Conservation (phyloP, 257 asterid species). For the Prunella vulgaris region DNA sequence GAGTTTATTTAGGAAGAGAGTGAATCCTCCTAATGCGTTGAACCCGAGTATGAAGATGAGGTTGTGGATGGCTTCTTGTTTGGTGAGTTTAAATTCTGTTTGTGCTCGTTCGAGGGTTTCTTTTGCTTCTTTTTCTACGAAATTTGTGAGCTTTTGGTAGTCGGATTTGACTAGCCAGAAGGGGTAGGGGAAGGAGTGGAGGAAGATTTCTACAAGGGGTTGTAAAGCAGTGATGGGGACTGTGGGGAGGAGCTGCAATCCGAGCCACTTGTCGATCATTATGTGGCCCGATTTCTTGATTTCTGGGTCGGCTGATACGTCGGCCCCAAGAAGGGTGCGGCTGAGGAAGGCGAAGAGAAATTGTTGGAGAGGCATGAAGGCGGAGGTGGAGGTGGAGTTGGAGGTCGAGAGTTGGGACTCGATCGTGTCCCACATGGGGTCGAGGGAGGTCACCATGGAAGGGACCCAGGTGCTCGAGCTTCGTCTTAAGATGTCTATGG, state of each 20-base stretch:
- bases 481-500: constrained; percentile 53
- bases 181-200: constrained; percentile 82
- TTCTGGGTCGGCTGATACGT: constrained; percentile 47
- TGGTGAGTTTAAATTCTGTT: constrained; percentile 51
- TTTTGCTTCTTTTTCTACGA: constrained; percentile 44
- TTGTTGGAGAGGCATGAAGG: constrained; percentile 41
- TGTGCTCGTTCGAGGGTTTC: constrained; percentile 41
- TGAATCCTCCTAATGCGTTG: constrained; percentile 85
- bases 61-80: constrained; percentile 68
- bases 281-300: constrained; percentile 44
- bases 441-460: constrained; percentile 50
- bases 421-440: constrained; percentile 44
- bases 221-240: constrained; percentile 40
- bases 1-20: constrained; percentile 39
- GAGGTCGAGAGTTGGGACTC: constrained; percentile 52
- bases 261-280: constrained; percentile 71
- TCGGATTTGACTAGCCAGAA: constrained; percentile 53
- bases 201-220: constrained; percentile 70
- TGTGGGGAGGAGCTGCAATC: constrained; percentile 67
- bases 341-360: constrained; percentile 79
- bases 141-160: constrained; percentile 54
- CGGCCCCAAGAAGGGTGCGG: constrained; percentile 56
- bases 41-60: constrained; percentile 73
- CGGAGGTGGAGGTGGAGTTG: constrained; percentile 12
- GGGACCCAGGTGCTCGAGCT: constrained; percentile 72